Evolutionary conservation across 106 monocot genomes (phyloP), one percentile per base, ranked within the genome.

Genomic region (Apostasia shenzhenica): DNA sequence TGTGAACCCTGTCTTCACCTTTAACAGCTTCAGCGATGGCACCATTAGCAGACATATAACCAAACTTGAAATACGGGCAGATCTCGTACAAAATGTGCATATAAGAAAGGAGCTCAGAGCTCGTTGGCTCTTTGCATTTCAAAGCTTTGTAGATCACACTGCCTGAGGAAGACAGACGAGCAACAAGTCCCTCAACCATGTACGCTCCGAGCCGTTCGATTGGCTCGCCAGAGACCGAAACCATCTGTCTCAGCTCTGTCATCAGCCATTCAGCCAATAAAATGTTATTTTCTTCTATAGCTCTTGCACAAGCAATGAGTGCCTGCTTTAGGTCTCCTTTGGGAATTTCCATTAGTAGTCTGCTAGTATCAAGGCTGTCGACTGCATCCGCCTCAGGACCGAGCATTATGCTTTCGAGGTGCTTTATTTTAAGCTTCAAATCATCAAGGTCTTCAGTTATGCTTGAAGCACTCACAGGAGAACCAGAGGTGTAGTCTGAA

Each of bases 41-140:
- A 37, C 94, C 94, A 75, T 94, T 94, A 40, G 93, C 89, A 57
- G 93, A 89, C 77, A 93, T 81, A 67, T 89, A 93, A 5, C 86
- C 93, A 54, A 93, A 93, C 71, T 93, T 93, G 68, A 86, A 89
- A 73, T 89, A 93, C 3, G 93, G 93, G 63, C 93, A 93, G 11
- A 72, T 83, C 63, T 93, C 86, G 66, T 86, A 93, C 4, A 93
- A 81, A 11, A 86, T 59, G 51, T 86, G 86, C 93, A 93, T 93
- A 68, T 93, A 93, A 8, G 93, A 93, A 41, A 93, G 84, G 40
- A 93, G 86, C 1, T 89, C 93, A 49, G 86, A 78, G 43, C 93
- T 72, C 3, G 73, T 48, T 14, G 93, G 93, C 48, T 93, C 86
- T 61, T 89, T 89, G 57, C 93, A 93, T 51, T 66, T 86, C 61